Evolutionary conservation across 2,329 filamentous ascomycete species (phyloP).

Genomic region (Podosphaera fusca): DNA sequence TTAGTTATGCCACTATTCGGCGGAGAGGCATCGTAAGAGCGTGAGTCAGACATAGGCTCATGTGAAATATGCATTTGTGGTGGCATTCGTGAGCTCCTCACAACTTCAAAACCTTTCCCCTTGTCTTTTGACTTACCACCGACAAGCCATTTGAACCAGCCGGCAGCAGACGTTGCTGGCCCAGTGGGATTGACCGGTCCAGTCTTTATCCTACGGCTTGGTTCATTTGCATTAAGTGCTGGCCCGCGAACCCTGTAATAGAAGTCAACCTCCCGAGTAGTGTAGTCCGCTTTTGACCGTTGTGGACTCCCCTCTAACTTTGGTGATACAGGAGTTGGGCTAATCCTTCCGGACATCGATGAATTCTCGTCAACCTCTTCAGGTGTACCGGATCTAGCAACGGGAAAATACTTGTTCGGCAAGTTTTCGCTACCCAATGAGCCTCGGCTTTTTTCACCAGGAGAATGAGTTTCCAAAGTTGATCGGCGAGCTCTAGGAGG

Average conservation of each 20-base stretch:
- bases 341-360: constrained; percentile 22
- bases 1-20: too few relatives aligned
- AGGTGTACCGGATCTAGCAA: constrained; percentile 12
- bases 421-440: constrained; percentile 24
- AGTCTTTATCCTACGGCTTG: constrained; percentile 69
- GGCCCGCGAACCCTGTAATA: constrained; percentile 87
- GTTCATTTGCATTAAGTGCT: constrained; percentile 58
- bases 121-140: constrained; percentile 81
- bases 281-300: constrained; percentile 42
- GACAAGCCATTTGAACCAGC: constrained; percentile 66
- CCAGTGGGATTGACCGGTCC: constrained; percentile 88
- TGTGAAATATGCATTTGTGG: constrained; percentile 18
- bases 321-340: constrained; percentile 21
- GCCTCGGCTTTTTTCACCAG: constrained; percentile 20
- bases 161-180: constrained; percentile 67
- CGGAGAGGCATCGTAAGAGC: too few relatives aligned
- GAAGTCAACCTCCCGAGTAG: constrained; percentile 85
- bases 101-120: constrained; percentile 90
- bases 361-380: constrained; percentile 21
- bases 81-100: constrained; percentile 70
- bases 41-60: too few relatives aligned
- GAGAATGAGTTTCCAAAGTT: constrained; percentile 27
- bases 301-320: constrained; percentile 8
- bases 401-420: constrained; percentile 17
- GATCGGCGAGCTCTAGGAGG: constrained; percentile 52